Conservation (phyloP, 306 rosid species). For the Arachis hypogaea region DNA sequence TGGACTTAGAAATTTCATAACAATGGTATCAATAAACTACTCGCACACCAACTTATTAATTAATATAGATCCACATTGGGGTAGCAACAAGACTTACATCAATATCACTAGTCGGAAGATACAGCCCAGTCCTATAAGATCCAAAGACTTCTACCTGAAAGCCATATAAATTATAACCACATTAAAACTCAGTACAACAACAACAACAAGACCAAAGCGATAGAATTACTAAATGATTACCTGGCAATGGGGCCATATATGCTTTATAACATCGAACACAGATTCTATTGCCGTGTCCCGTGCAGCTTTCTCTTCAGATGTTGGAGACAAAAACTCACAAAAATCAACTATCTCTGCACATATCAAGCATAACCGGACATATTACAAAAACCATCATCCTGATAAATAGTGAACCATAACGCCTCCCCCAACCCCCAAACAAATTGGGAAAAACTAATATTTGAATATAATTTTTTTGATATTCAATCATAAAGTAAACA, state of each 20-base stretch:
- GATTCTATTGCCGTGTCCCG: slow-evolving; percentile 70
- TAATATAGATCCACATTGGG: neutral
- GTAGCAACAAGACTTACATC: slow-evolving; percentile 63
- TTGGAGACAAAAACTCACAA: slow-evolving; percentile 89
- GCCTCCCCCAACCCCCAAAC: no score
- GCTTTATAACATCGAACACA: slow-evolving; percentile 74
- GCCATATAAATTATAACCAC: slow-evolving; percentile 19
- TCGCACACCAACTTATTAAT: slow-evolving; percentile 11
- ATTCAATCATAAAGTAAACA: no score
- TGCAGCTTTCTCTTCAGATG: slow-evolving; percentile 71
- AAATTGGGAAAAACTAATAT: no score
- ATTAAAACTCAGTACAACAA: slow-evolving; percentile 11
- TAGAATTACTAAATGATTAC: slow-evolving; percentile 42
- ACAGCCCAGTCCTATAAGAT: slow-evolving; percentile 89
- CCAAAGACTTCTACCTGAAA: slow-evolving; percentile 96
- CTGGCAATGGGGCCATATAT: slow-evolving; percentile 90
- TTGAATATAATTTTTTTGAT: no score
- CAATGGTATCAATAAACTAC: slow-evolving; percentile 8
- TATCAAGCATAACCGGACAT: slow-evolving; percentile 1
- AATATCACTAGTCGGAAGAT: slow-evolving; percentile 92
- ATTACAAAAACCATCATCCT: slow-evolving; percentile 7
- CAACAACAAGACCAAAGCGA: neutral
- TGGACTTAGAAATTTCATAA: slow-evolving; percentile 4
- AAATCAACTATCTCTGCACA: slow-evolving; percentile 85
- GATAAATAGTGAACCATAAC: neutral